Base-by-base conservation (phyloP, 352 stramenopile species). In the Pythium diclinum region DNA sequence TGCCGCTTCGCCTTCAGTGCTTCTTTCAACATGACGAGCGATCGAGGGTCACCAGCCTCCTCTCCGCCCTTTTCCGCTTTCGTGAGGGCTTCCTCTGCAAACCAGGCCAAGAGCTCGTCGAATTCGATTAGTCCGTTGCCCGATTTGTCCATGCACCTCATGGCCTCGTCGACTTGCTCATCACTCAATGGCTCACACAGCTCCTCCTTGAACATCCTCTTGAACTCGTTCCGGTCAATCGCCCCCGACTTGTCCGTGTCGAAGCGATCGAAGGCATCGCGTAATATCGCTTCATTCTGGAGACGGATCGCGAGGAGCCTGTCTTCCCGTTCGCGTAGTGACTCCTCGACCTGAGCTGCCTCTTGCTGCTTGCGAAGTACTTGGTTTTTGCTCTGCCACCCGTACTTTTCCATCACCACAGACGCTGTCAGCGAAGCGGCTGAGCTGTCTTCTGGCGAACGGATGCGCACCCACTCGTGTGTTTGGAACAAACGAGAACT, bases 121-220 rank as follows among this genome's bases (percentile, higher is more conserved):
- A 81, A 83, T 40, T 83, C 71, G 33, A 83, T 59, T 9, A 64
- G 57, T 3, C 76, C 76, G 42, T 83, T 76, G 3, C 73, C 73
- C 0, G 76, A 81, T 48, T 68, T 78, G 62, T 83, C 76, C 71
- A 83, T 81, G 21, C 40, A 23, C 7, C 25, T 38, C 65, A 83
- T 78, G 9, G 73, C 76, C 10, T 64, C 57, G 7, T 78, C 57
- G 23, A 74, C 58, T 44, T 81, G 76, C 6, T 59, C 47, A 13
- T 79, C 68, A 19, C 33, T 73, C 36, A 83, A 54, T 23, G 73
- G 76, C 44, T 78, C 59, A n/a, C 73, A 83, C 21, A 83, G 30
- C 44, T 83, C 76, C n/a, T 83, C 73, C 16, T 61, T 66, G 56
- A 81, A 78, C 73, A 83, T 83, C 11, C 71, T 60, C 46, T 65